phyloP scores from a whole-genome alignment of 257 asterid genomes.

The Dorcoceras hygrometricum region DNA sequence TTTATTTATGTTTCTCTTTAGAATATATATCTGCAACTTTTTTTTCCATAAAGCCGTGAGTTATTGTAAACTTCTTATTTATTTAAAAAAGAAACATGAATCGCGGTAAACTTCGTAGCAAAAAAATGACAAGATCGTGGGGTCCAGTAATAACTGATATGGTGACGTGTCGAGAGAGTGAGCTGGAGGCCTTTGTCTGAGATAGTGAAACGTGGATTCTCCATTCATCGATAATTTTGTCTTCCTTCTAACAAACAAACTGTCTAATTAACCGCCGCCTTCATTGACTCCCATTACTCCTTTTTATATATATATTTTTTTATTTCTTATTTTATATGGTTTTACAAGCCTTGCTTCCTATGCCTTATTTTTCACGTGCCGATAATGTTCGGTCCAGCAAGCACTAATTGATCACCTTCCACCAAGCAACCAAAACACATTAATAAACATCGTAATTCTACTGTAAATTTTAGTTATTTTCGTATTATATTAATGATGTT shows the following conservation, averaged over 20 bases:
- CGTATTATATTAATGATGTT: too few relatives aligned
- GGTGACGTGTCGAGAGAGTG: background rate
- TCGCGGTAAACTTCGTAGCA: too few relatives aligned
- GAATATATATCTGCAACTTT: too few relatives aligned
- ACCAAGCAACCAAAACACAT: constrained; percentile 6
- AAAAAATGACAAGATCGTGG: background rate
- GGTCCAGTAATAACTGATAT: background rate
- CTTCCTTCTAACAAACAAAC: constrained; percentile 8
- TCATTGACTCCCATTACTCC: constrained; percentile 8
- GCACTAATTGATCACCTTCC: too few relatives aligned
- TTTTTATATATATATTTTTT: background rate
- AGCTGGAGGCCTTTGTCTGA: constrained; percentile 34
- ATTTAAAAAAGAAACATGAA: too few relatives aligned
- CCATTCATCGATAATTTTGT: constrained; percentile 22
- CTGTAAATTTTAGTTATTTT: too few relatives aligned
- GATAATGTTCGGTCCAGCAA: constrained; percentile 16
- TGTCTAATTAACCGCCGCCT: constrained; percentile 29
- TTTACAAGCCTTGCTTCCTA: background rate
- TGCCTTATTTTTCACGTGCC: constrained; percentile 42
- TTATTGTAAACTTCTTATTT: too few relatives aligned
- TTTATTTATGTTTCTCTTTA: too few relatives aligned
- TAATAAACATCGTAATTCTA: too few relatives aligned
- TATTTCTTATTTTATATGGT: too few relatives aligned
- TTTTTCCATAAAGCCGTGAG: too few relatives aligned
- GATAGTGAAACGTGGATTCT: constrained; percentile 26